Base-by-base conservation (phyloP, 208 protist species). In the Ichthyophonus hoferi region DNA sequence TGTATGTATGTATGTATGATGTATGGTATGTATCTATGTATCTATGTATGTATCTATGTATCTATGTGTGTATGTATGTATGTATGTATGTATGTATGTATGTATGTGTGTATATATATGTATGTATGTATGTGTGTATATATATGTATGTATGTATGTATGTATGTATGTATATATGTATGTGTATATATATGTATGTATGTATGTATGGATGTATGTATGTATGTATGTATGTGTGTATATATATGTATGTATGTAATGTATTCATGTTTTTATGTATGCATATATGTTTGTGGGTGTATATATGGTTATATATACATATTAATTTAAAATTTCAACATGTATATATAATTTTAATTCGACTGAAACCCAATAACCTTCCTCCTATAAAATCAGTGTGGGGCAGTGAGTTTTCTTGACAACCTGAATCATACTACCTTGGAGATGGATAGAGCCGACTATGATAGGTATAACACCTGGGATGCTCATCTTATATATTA, bases 91-190 rank as follows among this genome's bases (percentile, higher is more conserved):
- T 86, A 7, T 17, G 82, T 86, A 7, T 50, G 2, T 58, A 2
- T 86, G 42, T 84, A 58, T 87, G 14, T 89, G 41, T 31, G 85
- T 37, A 38, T 43, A n/a, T 42, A 37, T 86, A 2, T 17, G 24
- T 31, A 7, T 31, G 1, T 2, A 33, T 1, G 24, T 31, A 33
- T 31, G 40, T 40, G 38, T 41, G 3, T 12, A 2, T 83, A 1
- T 12, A 17, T 37, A 2, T 77, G 7, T 88, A 35, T 24, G 42
- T 33, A n/a, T 7, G 17, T 24, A 37, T 31, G 79, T 83, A 33
- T 7, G 79, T 7, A 41, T 83, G 79, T 41, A 17, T 17, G 7
- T 83, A 24, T 42, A 24, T 83, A 24, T 67, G 50, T 67, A 24
- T 67, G 50, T 67, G 50, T 24, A 24, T 67, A 24, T 67, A 24